Base-by-base conservation (phyloP, 208 protist genomes). In the Leishmania amazonensis region DNA sequence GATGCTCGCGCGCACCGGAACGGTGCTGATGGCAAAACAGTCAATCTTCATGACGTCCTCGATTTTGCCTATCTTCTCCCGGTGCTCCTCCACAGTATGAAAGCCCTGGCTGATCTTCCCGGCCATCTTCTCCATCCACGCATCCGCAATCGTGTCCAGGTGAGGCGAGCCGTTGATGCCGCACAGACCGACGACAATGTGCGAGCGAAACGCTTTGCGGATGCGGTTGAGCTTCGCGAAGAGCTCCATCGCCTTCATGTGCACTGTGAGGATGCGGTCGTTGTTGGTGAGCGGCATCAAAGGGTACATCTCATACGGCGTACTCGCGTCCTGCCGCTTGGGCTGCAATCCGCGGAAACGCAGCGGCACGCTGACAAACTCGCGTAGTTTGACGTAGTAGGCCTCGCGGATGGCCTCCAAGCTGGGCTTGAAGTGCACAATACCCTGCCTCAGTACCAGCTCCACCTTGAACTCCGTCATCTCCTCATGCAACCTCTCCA, bases 341-440 rank as follows among this genome's bases (percentile, higher is more conserved):
- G 89, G 78, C 87, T 98, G 86, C 58, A 99, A 76, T 7, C 98
- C 98, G 58, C 93, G 91, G 88, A 99, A 99, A 38, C 89, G 93
- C 70, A 95, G 83, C 24, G 98, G 98, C 49, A 99, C 93, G 57
- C 91, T 91, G 38, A 99, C 93, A 81, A 99, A 99, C 88, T 99
- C 96, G 28, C 96, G 90, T 75, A 99, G 76, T 82, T 99, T 96
- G 47, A 95, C 89, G 88, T 99, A 99, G 91, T 99, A 99, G n/a
- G 91, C 92, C 78, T 98, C 89, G 40, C 95, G 89, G 49, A 99
- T 91, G 21, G 97, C 96, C 86, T 99, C 98, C 73, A 99, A 96
- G 57, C 90, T 89, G 13, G 98, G 98, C 88, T 96, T 97, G 84
- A 99, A 99, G 80, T 97, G 89, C 40, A 99, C 90, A 67, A 88